Base-by-base conservation (phyloP, 345 rosid species). In the Nasturtium officinale region DNA sequence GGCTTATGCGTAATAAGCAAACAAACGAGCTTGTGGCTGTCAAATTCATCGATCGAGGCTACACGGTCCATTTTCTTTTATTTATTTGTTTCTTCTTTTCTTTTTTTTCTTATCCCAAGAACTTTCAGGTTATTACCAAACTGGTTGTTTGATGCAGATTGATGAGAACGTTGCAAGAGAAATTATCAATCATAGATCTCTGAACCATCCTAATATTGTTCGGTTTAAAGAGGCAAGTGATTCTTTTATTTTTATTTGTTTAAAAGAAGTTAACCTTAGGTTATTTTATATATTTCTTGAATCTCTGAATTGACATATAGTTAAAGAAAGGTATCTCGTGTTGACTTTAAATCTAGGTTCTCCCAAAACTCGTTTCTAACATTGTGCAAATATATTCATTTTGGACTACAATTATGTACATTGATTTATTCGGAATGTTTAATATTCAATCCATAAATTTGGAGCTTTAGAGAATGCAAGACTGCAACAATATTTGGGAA, bases 141-240 rank as follows among this genome's bases (percentile, higher is more conserved):
- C 18, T 50, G 35, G 8, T 53, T 35, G 20, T 58, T 55, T 18
- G 21, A 8, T 72, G 52, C 85, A 87, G 91, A 87, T 89, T 28
- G 95, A 89, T 72, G 95, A 87, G 50, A 85, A 87, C 76, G 91
- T 87, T 61, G 85, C 80, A 18, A 85, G 95, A 80, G 95, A 89
- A 80, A 89, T 89, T 32, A 82, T 87, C 69, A 89, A 87, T 71
- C 95, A 89, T 74, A 84, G 95, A 78, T 85, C 91, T 77, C 78
- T 87, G 17, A 87, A 83, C 65, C 95, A 89, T 73, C 88, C 95
- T 11, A 87, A 89, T 79, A 89, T 85, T 47, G 65, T 89, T 52
- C 79, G 87, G 30, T 87, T 89, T 71, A 89, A 89, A 69, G 95
- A 89, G 91, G 94, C 67, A 46, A 55, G 78, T 37, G 25, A 0